A percentile compares a stretch with the other conserved stretches of the same genome.
Conservation (phyloP, 345 rosid genomes). For the Lepidium aucheri region DNA sequence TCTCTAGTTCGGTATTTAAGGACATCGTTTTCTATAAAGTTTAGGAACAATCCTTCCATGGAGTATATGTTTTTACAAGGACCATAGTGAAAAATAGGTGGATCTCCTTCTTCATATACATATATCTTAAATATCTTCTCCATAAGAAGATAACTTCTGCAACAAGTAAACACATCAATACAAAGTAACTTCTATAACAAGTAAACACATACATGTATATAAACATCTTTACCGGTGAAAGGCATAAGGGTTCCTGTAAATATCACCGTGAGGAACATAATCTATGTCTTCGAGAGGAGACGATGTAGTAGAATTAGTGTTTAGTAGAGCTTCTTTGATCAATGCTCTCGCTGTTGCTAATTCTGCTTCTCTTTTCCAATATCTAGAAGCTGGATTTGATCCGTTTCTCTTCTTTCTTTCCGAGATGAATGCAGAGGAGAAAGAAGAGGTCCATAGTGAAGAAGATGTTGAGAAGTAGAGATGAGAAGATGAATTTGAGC, state of each 20-base stretch:
- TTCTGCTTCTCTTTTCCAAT: conserved; percentile 28
- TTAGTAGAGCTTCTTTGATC: conserved; percentile 34
- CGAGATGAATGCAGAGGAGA: conserved; percentile 13
- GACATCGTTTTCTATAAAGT: conserved; percentile 41
- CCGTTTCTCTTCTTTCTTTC: conserved; percentile 13
- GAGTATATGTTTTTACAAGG: conserved; percentile 58
- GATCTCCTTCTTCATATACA: conserved; percentile 63
- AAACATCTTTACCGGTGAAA: conserved; percentile 37
- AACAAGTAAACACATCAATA: not conserved
- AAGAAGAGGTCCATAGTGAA: conserved; percentile 24
- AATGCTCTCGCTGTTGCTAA: conserved; percentile 43
- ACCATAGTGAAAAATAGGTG: conserved; percentile 59
- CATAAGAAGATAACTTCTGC: conserved; percentile 57
- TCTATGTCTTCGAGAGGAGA: conserved; percentile 23
- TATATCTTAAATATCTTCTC: conserved; percentile 51
- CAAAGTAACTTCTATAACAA: not conserved
- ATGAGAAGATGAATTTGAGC: conserved; percentile 9
- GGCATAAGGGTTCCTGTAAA: conserved; percentile 43
- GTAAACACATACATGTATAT: not conserved
- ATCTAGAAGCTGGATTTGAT: not conserved
- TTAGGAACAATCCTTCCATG: conserved; percentile 50
- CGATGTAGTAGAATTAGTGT: conserved; percentile 4
- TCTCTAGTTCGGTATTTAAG: conserved; percentile 33
- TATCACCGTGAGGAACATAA: conserved; percentile 37
- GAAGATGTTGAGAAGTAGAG: conserved; percentile 24